Evolutionary conservation across 176 grass and related monocot genomes (phyloP), one percentile per base, ranked within the genome.

Genomic region (Phoenix dactylifera): DNA sequence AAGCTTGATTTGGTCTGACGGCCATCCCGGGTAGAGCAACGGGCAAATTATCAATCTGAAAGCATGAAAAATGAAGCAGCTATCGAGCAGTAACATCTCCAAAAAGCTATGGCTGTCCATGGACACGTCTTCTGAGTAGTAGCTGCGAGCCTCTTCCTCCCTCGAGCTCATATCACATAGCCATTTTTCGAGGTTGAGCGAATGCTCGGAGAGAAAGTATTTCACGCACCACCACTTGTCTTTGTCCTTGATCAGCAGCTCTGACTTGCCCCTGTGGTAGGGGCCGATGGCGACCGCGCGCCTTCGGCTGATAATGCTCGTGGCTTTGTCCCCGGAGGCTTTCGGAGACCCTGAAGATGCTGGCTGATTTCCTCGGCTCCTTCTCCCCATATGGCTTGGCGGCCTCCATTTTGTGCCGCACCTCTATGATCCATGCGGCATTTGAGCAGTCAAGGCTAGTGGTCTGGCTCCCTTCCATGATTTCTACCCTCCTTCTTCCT

Each of bases 231-330:
- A 55, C 20, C 72, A 52, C 70, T 86, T 86, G 39, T 63, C 76
- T 10, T 77, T 74, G 17, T 74, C 78, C 35, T 59, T 52, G 74
- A 79, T 74, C 5, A n/a, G 4, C 7, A 86, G 70, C 7, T 51
- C 25, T 1, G 3, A 6, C 16, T 74, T 69, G 3, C 17, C 35
- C 7, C 78, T 60, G 74, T 77, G 83, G 69, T 81, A 78, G 5
- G 83, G 83, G 39, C 78, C 83, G 59, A 86, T 82, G 39, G 78
- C 74, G 18, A 82, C 83, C 49, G n/a, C n/a, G n/a, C n/a, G 67
- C 78, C 32, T 66, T 75, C 61, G 35, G 35, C 35, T 14, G 1
- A 9, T 44, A 44, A 12, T 12, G 35, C 35, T 44, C 10, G 10
- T 7, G 35, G 32, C 32, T 35, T 44, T 14, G 35, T 3, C 1